Evolutionary conservation across 441 rosid species (phyloP).

Genomic region (Corymbia citriodora): DNA sequence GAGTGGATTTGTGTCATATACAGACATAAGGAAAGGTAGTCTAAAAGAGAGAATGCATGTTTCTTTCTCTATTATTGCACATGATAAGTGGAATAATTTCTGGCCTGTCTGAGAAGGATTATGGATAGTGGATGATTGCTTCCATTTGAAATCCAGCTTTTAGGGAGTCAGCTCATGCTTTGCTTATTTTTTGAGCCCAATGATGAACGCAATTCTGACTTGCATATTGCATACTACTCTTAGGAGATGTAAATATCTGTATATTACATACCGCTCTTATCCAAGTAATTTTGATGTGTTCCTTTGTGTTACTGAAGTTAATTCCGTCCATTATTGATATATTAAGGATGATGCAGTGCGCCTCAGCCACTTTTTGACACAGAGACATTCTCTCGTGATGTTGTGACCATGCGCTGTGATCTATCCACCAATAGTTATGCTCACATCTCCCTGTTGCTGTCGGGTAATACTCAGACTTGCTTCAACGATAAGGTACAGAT

Average conservation of each 20-base stretch:
- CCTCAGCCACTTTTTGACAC: slow-evolving; percentile 99
- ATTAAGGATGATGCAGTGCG: slow-evolving; percentile 57
- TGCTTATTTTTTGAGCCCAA: background rate
- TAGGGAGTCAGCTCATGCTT: background rate
- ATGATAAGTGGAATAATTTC: background rate
- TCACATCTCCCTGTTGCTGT: slow-evolving; percentile 85
- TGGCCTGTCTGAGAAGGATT: background rate
- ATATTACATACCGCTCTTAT: background rate
- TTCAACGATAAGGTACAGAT: slow-evolving; percentile 81
- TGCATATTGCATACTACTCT: background rate
- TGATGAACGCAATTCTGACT: background rate
- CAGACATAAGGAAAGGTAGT: background rate
- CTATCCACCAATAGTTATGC: slow-evolving; percentile 85
- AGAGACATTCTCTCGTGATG: slow-evolving; percentile 95
- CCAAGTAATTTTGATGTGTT: background rate
- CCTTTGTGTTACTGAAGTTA: background rate
- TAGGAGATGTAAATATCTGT: background rate
- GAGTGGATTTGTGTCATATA: background rate
- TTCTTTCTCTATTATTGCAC: background rate
- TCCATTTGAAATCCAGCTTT: background rate
- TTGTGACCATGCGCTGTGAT: slow-evolving; percentile 97
- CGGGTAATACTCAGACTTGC: slow-evolving; percentile 97
- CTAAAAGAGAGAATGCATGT: background rate
- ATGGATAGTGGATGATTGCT: background rate
- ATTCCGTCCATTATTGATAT: background rate